phyloP scores from a whole-genome alignment of 176 grass and related monocot species.

The Elymus sibiricus region DNA sequence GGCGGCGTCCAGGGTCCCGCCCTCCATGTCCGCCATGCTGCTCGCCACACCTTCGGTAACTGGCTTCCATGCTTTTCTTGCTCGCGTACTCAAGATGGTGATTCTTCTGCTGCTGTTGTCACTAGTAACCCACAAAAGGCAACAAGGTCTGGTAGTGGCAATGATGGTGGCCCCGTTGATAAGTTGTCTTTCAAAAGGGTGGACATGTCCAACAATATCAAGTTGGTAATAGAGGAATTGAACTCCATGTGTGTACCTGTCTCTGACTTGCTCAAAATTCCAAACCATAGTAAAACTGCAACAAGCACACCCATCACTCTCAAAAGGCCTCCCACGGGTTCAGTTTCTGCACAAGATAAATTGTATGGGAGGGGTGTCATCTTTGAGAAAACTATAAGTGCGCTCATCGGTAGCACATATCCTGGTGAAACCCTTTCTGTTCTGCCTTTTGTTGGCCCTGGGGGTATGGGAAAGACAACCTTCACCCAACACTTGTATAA shows the following conservation, averaged over 20 bases:
- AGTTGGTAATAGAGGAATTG: background rate
- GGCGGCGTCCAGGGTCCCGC: background rate
- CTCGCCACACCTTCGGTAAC: background rate
- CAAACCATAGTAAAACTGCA: too few relatives aligned
- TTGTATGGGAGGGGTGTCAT: too few relatives aligned
- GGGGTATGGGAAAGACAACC: too few relatives aligned
- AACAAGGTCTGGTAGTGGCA: background rate
- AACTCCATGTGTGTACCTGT: background rate
- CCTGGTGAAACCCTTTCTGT: too few relatives aligned
- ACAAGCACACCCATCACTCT: too few relatives aligned
- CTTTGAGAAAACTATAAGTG: too few relatives aligned
- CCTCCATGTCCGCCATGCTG: background rate
- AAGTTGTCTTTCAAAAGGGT: background rate
- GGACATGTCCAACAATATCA: slow-evolving; percentile 5
- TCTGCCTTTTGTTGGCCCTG: too few relatives aligned
- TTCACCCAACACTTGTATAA: too few relatives aligned
- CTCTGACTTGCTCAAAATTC: background rate
- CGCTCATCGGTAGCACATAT: too few relatives aligned
- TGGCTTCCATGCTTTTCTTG: background rate
- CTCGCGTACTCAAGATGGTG: background rate
- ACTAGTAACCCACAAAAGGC: background rate
- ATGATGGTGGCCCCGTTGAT: background rate
- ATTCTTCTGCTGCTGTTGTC: too few relatives aligned
- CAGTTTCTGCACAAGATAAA: background rate
- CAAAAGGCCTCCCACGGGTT: too few relatives aligned